Conservation (phyloP, 495 filamentous ascomycete species). For the Amorphotheca resinae region DNA sequence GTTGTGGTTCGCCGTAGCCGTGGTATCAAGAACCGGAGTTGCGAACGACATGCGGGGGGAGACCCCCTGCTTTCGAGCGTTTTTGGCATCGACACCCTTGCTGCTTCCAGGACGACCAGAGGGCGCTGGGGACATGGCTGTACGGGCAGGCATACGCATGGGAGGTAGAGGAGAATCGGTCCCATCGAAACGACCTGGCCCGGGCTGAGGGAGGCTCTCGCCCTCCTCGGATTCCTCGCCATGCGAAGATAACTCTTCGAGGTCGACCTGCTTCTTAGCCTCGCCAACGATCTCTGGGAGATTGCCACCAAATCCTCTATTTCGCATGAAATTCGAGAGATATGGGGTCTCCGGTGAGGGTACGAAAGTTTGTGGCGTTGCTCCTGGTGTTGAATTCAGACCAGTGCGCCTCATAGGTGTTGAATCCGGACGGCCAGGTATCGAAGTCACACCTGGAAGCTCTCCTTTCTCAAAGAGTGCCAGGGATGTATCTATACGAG, state of each 20-base stretch:
- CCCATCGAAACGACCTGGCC: constrained; percentile 21
- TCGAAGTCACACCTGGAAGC: constrained; percentile 30
- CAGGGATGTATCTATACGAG: constrained; percentile 34
- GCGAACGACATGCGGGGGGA: constrained; percentile 25
- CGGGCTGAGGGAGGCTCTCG: constrained; percentile 23
- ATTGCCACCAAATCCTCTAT: constrained; percentile 50
- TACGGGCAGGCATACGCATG: constrained; percentile 45
- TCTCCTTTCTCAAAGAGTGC: constrained; percentile 32
- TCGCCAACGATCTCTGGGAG: constrained; percentile 45
- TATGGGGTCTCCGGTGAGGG: constrained; percentile 61
- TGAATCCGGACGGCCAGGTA: constrained; percentile 23
- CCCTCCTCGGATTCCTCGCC: constrained; percentile 38
- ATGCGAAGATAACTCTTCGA: constrained; percentile 34
- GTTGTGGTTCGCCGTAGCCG: constrained; percentile 18
- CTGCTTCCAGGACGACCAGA: constrained; percentile 40
- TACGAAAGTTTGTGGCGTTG: constrained; percentile 30
- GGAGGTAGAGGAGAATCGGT: constrained; percentile 23
- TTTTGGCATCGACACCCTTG: constrained; percentile 33
- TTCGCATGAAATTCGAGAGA: constrained; percentile 57
- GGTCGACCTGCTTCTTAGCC: constrained; percentile 42
- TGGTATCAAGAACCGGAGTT: constrained; percentile 26
- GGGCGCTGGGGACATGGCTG: constrained; percentile 40
- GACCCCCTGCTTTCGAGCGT: constrained; percentile 23
- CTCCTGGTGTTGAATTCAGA: neutral
- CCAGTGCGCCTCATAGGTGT: constrained; percentile 7